phyloP scores from a whole-genome alignment of 306 rosid species.

The Cercis canadensis region DNA sequence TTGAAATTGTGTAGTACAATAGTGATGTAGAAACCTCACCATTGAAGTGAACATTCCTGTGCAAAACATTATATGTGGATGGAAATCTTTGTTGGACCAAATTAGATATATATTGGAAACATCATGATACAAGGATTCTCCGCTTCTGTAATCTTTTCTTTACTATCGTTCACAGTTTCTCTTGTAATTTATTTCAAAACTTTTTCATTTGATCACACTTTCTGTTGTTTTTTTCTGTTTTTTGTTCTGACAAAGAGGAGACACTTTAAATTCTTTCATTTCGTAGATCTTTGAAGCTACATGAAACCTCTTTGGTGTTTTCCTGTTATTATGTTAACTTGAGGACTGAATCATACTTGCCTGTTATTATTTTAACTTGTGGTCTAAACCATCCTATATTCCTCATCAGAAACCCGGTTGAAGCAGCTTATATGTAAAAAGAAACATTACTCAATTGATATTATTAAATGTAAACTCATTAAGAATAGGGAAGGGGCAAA shows the following conservation, averaged over 20 bases:
- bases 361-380: too few relatives aligned
- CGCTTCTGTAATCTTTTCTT: conserved; percentile 10
- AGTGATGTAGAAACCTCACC: background rate
- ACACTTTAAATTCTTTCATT: background rate
- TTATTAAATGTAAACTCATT: too few relatives aligned
- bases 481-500: too few relatives aligned
- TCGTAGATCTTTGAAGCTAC: background rate
- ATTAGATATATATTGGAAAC: conserved; percentile 1
- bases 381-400: too few relatives aligned
- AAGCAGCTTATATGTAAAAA: too few relatives aligned
- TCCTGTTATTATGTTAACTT: too few relatives aligned
- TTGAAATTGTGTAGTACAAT: background rate
- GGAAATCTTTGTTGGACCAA: background rate
- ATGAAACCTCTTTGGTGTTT: background rate
- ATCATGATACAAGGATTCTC: background rate
- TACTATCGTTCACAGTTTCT: background rate
- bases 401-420: too few relatives aligned
- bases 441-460: too few relatives aligned
- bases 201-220: background rate
- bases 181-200: background rate
- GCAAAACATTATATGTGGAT: background rate
- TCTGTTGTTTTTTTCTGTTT: background rate
- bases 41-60: background rate
- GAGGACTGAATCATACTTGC: too few relatives aligned
- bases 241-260: background rate